Conservation (phyloP, 345 rosid species). For the Acer saccharum region DNA sequence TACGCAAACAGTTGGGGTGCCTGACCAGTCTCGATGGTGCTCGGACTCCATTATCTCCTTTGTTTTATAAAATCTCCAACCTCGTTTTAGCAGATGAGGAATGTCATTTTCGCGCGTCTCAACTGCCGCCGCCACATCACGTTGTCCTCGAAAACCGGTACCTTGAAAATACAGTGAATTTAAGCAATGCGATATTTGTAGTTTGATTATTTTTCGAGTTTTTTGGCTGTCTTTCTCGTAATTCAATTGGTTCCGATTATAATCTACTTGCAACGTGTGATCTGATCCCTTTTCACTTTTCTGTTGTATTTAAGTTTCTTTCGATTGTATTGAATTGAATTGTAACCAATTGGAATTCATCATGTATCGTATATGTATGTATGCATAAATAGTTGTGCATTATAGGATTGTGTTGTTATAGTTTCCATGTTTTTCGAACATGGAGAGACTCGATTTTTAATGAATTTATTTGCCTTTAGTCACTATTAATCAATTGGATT, state of each 20-base stretch:
- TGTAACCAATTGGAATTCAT: not conserved
- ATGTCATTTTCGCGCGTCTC: constrained; percentile 51
- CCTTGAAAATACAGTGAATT: not conserved
- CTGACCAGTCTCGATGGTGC: constrained; percentile 7
- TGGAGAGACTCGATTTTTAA: too few relatives aligned
- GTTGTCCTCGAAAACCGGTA: constrained; percentile 26
- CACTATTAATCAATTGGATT: not conserved
- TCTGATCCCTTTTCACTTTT: not conserved
- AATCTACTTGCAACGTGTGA: not conserved
- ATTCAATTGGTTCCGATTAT: not conserved
- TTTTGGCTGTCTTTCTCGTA: not conserved
- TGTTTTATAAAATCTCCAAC: constrained; percentile 19
- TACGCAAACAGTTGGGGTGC: constrained; percentile 44
- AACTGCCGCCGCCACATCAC: constrained; percentile 52
- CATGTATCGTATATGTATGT: not conserved
- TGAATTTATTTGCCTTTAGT: not conserved
- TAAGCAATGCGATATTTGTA: not conserved
- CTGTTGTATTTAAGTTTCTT: not conserved
- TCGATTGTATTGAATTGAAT: not conserved
- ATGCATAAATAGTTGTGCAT: not conserved
- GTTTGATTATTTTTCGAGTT: not conserved
- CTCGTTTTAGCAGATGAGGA: constrained; percentile 56
- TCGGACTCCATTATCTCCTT: constrained; percentile 15
- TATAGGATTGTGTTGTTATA: not conserved
- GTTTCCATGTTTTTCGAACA: not conserved